Percentiles rank a stretch among this genome's conserved stretches.
phyloP scores from a whole-genome alignment of 2,329 filamentous ascomycete genomes.

The Penicillium sp. region DNA sequence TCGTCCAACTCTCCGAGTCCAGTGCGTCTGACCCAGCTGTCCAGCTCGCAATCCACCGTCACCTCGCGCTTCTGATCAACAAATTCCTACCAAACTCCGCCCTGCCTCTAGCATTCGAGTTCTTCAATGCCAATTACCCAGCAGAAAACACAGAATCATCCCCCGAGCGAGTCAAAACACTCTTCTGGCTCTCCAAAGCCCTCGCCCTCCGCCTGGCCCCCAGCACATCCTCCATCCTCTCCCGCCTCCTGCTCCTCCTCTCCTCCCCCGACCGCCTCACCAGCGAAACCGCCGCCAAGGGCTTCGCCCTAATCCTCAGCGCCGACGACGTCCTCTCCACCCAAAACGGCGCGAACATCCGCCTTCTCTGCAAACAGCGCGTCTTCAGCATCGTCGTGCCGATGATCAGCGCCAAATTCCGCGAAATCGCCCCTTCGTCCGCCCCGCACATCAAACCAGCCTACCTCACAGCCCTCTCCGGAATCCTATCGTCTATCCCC shows the following conservation, averaged over 20 bases:
- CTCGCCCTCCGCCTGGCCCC: conserved; percentile 53
- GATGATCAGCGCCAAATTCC: conserved; percentile 52
- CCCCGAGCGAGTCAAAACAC: conserved; percentile 47
- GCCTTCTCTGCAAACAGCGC: conserved; percentile 61
- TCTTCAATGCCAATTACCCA: conserved; percentile 31
- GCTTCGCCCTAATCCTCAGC: conserved; percentile 57
- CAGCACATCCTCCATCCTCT: conserved; percentile 49
- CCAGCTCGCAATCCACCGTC: conserved; percentile 39
- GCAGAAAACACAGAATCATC: conserved; percentile 17
- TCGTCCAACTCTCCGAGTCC: conserved; percentile 31
- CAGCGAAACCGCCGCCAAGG: conserved; percentile 51
- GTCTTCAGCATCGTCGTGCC: conserved; percentile 59
- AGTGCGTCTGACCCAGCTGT: conserved; percentile 29
- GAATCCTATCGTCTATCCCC: conserved; percentile 57
- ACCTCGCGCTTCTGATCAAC: conserved; percentile 39
- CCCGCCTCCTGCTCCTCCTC: conserved; percentile 45
- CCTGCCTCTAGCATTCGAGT: conserved; percentile 26
- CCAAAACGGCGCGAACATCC: conserved; percentile 58
- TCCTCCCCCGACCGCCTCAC: conserved; percentile 43
- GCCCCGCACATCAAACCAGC: conserved; percentile 50
- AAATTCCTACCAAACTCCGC: conserved; percentile 38
- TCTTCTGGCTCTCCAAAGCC: conserved; percentile 60
- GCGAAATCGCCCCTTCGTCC: conserved; percentile 29
- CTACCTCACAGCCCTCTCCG: conserved; percentile 61
- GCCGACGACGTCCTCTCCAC: conserved; percentile 59